Base-by-base conservation (phyloP, 2,329 filamentous ascomycete genomes). In the Fusarium sp. region DNA sequence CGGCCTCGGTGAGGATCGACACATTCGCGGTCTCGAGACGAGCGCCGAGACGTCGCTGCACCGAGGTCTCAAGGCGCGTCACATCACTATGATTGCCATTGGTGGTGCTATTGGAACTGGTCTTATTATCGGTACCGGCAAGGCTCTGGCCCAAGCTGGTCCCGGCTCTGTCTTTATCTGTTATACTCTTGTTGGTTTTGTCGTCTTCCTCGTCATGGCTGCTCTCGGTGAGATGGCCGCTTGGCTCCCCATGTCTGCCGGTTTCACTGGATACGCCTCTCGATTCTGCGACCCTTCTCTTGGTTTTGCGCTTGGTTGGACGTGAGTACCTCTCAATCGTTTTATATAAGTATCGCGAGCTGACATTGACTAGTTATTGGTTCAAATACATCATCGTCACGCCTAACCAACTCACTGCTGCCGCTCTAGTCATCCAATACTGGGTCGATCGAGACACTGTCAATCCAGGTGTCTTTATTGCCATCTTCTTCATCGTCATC, bases 381-480 rank as follows among this genome's bases (percentile, higher is more conserved):
- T 86, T 89, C 80, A 86, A 94, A 87, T 96, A 96, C 77, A 92
- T 96, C 76, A 94, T 96, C 73, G 86, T 92, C 49, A 94, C 92
- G 2, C 92, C 93, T 2, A 96, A 96, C 75, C 92, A 96, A 76
- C 82, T 96, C 39, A 96, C 92, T 1, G 93, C 93, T 27, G 88
- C 86, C n/a, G 87, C 92, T 7, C 79, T 96, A 37, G 91, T 95
- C 58, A 91, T 96, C 59, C 88, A 91, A 70, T 94, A 89, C 73
- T 96, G 93, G 93, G 80, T 92, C 13, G 77, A 83, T 2, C 80
- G 86, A 27, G 85, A 91, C 0, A 82, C 79, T 44, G 83, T 95
- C 56, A 94, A 95, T 73, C 89, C 92, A 0, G 92, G 91, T 50
- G 91, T 95, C 14, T 96, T 89, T 80, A 94, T 96, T 56, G 85